These are phyloP conservation scores for Solanum pennellii DNA, from an alignment of 257 asterid species.

Conservation along the genomic window DNA sequence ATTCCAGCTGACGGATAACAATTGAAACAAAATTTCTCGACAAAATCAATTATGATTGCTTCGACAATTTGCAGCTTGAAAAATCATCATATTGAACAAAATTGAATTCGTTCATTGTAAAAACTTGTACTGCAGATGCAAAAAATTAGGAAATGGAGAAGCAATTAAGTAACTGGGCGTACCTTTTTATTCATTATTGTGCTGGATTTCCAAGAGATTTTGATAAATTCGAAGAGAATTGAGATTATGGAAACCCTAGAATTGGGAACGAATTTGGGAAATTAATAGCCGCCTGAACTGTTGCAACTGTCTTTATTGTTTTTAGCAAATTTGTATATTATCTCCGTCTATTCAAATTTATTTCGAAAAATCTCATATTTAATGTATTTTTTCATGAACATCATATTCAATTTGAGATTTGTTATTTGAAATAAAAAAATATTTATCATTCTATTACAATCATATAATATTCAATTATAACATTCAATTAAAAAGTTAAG, in stretches of 20 bases:
- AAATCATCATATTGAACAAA: not conserved
- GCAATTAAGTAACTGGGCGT: constrained; percentile 3
- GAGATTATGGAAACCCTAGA: constrained; percentile 11
- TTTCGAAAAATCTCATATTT: not conserved
- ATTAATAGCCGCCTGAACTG: not conserved
- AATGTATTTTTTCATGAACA: not conserved
- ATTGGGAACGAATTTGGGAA: constrained; percentile 1
- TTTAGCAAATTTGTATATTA: not conserved
- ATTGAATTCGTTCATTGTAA: not conserved
- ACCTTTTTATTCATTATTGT: constrained; percentile 19
- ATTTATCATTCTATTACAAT: too few species aligned
- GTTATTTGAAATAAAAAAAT: too few species aligned
- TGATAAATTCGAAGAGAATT: constrained; percentile 3
- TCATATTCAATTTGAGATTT: not conserved
- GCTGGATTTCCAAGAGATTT: not conserved
- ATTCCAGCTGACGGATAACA: constrained; percentile 36
- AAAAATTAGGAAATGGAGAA: not conserved
- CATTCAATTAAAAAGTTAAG: not conserved
- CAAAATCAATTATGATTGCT: not conserved
- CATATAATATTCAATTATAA: not conserved
- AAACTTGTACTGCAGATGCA: not conserved
- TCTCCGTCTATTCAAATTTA: not conserved
- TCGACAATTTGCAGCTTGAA: not conserved
- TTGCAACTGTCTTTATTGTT: not conserved
- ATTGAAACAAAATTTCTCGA: not conserved